Conservation (phyloP, 768 basidiomycete species). For the Crepidotus variabilis region DNA sequence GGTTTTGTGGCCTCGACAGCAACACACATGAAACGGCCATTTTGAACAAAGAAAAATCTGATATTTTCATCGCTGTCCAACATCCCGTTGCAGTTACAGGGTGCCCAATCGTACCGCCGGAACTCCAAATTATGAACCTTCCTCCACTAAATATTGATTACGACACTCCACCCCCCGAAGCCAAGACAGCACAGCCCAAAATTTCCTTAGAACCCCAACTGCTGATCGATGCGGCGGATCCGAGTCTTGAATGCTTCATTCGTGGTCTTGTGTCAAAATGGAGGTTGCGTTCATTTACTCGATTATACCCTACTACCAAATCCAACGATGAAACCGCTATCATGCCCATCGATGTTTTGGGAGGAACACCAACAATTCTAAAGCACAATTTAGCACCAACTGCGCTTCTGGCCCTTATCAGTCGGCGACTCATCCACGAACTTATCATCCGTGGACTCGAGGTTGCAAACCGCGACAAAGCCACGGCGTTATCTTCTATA, state of each 20-base stretch:
- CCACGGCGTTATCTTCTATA: slow-evolving; percentile 9
- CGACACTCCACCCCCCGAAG: background rate
- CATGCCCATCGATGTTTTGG: slow-evolving; percentile 22
- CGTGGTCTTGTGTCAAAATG: slow-evolving; percentile 14
- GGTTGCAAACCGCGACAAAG: slow-evolving; percentile 30
- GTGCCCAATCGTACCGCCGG: slow-evolving; percentile 22
- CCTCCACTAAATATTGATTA: slow-evolving; percentile 25
- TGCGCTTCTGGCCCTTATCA: slow-evolving; percentile 34
- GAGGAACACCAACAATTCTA: slow-evolving; percentile 22
- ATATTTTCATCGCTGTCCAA: background rate
- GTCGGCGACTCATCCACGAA: slow-evolving; percentile 29
- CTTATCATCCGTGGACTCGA: slow-evolving; percentile 36
- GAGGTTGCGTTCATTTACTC: slow-evolving; percentile 13
- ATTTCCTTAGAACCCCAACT: background rate
- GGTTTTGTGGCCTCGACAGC: slow-evolving; percentile 27
- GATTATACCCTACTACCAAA: background rate
- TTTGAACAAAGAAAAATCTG: slow-evolving; percentile 4
- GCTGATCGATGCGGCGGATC: slow-evolving; percentile 29
- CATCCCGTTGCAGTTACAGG: background rate
- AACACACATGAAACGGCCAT: slow-evolving; percentile 17
- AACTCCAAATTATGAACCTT: slow-evolving; percentile 21
- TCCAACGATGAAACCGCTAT: background rate
- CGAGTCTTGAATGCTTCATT: slow-evolving; percentile 28
- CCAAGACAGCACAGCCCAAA: background rate
- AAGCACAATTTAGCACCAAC: slow-evolving; percentile 34